Conservation (phyloP, 1,284 basidiomycete genomes). For the Neonothopanus nambi region DNA sequence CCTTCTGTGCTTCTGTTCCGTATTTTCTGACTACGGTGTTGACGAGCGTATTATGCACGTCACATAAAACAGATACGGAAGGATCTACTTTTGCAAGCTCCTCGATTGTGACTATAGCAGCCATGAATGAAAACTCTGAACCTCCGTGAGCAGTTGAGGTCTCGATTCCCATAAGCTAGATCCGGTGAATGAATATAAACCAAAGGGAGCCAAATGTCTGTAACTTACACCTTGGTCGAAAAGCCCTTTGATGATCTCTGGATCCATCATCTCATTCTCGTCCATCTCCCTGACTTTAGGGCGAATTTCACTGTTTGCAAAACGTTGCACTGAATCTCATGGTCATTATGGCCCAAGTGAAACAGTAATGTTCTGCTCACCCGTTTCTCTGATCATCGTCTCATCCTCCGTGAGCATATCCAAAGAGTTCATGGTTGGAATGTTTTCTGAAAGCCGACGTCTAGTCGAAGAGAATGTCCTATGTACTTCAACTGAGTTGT, state of each 20-base stretch:
- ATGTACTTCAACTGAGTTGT: neutral
- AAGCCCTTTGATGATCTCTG: slow-evolving; percentile 82
- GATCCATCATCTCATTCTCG: slow-evolving; percentile 96
- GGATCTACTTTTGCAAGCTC: slow-evolving; percentile 97
- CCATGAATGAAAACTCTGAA: slow-evolving; percentile 89
- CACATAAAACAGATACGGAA: slow-evolving; percentile 94
- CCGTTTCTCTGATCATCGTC: slow-evolving; percentile 85
- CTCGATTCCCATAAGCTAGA: slow-evolving; percentile 95
- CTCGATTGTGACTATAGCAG: slow-evolving; percentile 96
- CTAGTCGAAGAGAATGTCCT: slow-evolving; percentile 46
- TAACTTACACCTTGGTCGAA: slow-evolving; percentile 91
- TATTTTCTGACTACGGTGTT: slow-evolving; percentile 94
- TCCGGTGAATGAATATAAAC: neutral
- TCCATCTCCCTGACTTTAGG: slow-evolving; percentile 98
- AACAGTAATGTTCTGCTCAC: slow-evolving; percentile 43
- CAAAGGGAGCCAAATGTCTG: neutral
- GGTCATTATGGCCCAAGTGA: neutral
- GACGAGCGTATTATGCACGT: slow-evolving; percentile 98
- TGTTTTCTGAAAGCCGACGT: slow-evolving; percentile 31
- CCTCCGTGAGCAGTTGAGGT: slow-evolving; percentile 85
- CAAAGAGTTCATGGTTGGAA: slow-evolving; percentile 53
- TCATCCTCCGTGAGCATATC: slow-evolving; percentile 90
- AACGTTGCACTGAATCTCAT: slow-evolving; percentile 69
- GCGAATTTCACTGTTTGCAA: slow-evolving; percentile 86
- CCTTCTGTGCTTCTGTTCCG: slow-evolving; percentile 82